phyloP scores from a whole-genome alignment of 192 early-diverging fungal species.

The Rhizoclosmatium globosum region DNA sequence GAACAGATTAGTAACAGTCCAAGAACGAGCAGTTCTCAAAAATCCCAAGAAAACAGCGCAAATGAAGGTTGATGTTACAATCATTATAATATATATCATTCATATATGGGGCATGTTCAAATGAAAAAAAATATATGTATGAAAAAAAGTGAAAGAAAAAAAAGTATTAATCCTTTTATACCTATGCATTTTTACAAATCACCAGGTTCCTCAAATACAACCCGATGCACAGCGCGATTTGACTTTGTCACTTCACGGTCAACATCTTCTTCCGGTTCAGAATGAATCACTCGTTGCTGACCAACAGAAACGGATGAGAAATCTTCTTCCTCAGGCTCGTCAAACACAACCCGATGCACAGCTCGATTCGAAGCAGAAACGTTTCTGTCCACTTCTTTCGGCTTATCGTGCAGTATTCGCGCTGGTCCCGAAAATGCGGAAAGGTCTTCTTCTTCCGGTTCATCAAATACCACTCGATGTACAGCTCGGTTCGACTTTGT shows the following conservation, averaged over 20 bases:
- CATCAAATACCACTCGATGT: neutral
- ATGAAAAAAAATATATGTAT: too few species aligned
- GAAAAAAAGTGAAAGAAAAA: too few species aligned
- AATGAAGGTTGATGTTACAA: too few species aligned
- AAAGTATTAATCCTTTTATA: too few species aligned
- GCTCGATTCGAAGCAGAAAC: neutral
- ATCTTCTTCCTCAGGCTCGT: neutral
- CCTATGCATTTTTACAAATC: too few species aligned
- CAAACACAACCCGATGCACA: neutral
- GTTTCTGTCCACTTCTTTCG: neutral
- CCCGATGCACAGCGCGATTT: neutral
- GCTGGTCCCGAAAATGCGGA: neutral
- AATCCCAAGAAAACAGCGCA: too few species aligned
- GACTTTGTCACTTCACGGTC: neutral
- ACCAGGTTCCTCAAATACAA: neutral
- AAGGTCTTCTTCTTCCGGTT: neutral
- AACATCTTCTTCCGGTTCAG: neutral
- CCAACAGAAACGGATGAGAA: neutral
- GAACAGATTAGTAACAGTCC: too few species aligned
- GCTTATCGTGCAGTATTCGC: neutral
- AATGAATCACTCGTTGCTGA: neutral
- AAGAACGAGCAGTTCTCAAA: too few species aligned
- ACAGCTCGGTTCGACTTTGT: neutral
- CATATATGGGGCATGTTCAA: too few species aligned
- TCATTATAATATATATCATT: too few species aligned